Evolutionary conservation across 129 eudicot genomes (phyloP), one percentile per base, ranked within the genome.

Genomic region (Pittosporum tobira): DNA sequence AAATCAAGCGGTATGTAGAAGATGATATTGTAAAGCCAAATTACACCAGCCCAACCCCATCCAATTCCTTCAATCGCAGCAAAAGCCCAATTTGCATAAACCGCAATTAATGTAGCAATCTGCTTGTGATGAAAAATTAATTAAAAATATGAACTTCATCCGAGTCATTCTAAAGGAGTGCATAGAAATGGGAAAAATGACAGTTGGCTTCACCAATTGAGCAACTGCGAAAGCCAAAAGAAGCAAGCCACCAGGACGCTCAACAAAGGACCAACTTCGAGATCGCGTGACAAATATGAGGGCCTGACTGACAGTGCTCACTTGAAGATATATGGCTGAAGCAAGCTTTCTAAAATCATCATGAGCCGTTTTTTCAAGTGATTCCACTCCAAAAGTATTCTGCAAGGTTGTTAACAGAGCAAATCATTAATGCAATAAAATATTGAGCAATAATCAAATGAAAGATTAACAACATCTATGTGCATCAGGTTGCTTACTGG

Each of bases 41-140:
- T 84, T 16, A 93, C 99, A 1, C 99, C 99, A 7, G 99, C 99
- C 99, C 99, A 93, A 27, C 99, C 96, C 99, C 99, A 93, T 49
- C 99, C 99, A 31, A 93, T 93, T 60, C 99, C 99, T 75, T 93
- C 96, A 14, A 93, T 91, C 16, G 99, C 99, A 57, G 99, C 99
- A 69, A 93, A 93, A 59, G 78, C 73, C 99, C 99, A 93, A 65
- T 63, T 84, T 21, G 99, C 99, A 69, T 93, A 93, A 7, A 93
- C 99, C 8, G 99, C 99, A 29, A 93, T 93, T 19, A 93, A 65
- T 11, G 99, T 93, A 51, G 99, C 99, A 67, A 93, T 76, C 99
- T 93, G 80, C 57, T 57, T 25, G 21, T 47, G 69, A 57, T 21
- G 11, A 56, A 40, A 51, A 48, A 21, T n/a, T 14, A 48, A 21